phyloP scores from a whole-genome alignment of 1,284 basidiomycete species.

The Sporisorium exsertum region DNA sequence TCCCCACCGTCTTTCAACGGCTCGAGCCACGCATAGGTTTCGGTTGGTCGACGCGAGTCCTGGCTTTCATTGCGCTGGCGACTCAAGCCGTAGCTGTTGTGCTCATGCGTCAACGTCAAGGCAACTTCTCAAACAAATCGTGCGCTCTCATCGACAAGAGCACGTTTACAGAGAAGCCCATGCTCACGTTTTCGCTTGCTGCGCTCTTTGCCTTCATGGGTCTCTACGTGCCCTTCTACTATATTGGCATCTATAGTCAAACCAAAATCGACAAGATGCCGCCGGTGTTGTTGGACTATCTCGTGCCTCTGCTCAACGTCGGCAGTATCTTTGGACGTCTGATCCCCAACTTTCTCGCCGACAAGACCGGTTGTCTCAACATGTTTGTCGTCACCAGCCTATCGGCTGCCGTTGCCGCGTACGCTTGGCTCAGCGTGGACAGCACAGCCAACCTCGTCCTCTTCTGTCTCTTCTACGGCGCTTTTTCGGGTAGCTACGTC shows the following conservation, averaged over 20 bases:
- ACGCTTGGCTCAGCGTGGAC: conserved; percentile 15
- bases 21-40: conserved; percentile 35
- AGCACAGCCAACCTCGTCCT: conserved; percentile 16
- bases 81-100: conserved; percentile 17
- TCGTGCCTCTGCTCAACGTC: conserved; percentile 37
- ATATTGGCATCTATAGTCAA: conserved; percentile 7
- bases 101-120: conserved; percentile 4
- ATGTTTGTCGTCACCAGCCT: conserved; percentile 58
- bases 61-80: conserved; percentile 35
- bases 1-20: conserved; percentile 33
- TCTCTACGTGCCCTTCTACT: conserved; percentile 30
- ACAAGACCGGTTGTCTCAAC: conserved; percentile 62
- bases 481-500: conserved; percentile 29
- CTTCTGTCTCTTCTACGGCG: conserved; percentile 35
- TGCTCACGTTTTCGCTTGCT: conserved; percentile 7
- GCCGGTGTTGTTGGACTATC: conserved; percentile 15
- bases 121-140: neutral
- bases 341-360: conserved; percentile 62
- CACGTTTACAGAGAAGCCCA: conserved; percentile 13
- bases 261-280: conserved; percentile 2
- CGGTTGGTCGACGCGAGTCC: conserved; percentile 16
- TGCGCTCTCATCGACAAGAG: neutral
- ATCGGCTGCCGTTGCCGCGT: conserved; percentile 50
- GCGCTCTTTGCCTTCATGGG: conserved; percentile 26
- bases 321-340: conserved; percentile 60